Evolutionary conservation across 192 early-diverging fungal species (phyloP), one percentile per base, ranked within the genome.

Genomic region (Allomyces javanicus): DNA sequence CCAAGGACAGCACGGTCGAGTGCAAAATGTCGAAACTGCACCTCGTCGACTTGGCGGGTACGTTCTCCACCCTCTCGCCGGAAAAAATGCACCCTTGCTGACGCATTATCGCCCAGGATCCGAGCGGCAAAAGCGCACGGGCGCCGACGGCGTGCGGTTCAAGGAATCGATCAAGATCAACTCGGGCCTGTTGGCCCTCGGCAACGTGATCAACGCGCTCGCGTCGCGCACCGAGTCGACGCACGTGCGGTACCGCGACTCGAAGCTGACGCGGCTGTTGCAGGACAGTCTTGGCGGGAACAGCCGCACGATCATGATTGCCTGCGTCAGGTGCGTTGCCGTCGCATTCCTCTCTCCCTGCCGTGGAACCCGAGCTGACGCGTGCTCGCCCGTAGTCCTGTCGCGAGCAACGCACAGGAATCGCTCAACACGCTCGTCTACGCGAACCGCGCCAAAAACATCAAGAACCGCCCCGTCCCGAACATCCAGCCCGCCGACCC

Each of bases 141-240:
- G 80, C 26, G 82, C 85, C 1, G 82, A 78, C 62, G 83, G 83
- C 0, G 61, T 79, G 66, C 78, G 89, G 4, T 69, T 93, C 50
- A 86, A 87, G 65, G 90, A 93, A 63, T 89, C 89, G 3, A 80
- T 83, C 24, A 85, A 86, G 68, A 93, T 93, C 73, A 93, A 93
- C 75, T 87, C 84, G 73, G 86, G 85, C 24, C 71, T 93, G 55
- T 81, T 83, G 25, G 85, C 85, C 4, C 74, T 93, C 9, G 88
- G 88, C 12, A 87, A 87, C 27, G 90, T 93, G 65, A 91, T 93
- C 71, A 88, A 90, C 69, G 87, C 90, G 11, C 77, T 93, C 17
- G 83, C 81, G 12, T 84, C 83, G 24, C 14, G 25, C 24, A 7
- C 65, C 21, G 64, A 25, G 1, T 66, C 62, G 25, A 11, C 17